Conservation (phyloP, 2,329 filamentous ascomycete species). For the Aspergillus sp. region DNA sequence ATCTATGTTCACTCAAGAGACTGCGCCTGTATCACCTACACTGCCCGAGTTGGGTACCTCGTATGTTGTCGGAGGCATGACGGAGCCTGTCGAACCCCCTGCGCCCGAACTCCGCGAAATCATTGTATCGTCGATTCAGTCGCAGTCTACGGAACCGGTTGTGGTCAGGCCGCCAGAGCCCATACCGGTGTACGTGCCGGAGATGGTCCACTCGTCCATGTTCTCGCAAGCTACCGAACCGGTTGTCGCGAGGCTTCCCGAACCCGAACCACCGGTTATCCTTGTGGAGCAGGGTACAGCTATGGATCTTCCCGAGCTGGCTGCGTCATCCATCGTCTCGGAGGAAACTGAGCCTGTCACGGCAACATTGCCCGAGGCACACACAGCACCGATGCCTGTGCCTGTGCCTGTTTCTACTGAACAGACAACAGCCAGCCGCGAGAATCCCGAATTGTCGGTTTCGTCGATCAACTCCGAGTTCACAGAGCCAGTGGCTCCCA, state of each 20-base stretch:
- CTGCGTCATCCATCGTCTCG: constrained; percentile 11
- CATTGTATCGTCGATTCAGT: constrained; percentile 27
- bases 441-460: constrained; percentile 15
- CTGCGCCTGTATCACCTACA: constrained; percentile 35
- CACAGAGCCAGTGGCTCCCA: constrained; percentile 27
- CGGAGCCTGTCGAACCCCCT: constrained; percentile 19
- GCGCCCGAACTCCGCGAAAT: constrained; percentile 14
- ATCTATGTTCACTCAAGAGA: constrained; percentile 26
- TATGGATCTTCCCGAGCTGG: constrained; percentile 12
- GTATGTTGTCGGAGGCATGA: constrained; percentile 23
- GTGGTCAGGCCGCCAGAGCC: constrained; percentile 5
- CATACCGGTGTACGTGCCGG: constrained; percentile 11
- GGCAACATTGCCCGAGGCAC: constrained; percentile 13
- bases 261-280: constrained; percentile 13
- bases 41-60: constrained; percentile 27
- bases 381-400: constrained; percentile 8
- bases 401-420: background rate
- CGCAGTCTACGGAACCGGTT: constrained; percentile 20
- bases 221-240: constrained; percentile 22
- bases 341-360: constrained; percentile 16
- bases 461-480: constrained; percentile 23
- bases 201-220: constrained; percentile 26
- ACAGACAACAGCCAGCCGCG: constrained; percentile 10
- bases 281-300: constrained; percentile 3
- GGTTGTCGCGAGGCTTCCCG: constrained; percentile 12